Base-by-base conservation (phyloP, 805 yeast genomes). In the Dipodascopsis tothii region DNA sequence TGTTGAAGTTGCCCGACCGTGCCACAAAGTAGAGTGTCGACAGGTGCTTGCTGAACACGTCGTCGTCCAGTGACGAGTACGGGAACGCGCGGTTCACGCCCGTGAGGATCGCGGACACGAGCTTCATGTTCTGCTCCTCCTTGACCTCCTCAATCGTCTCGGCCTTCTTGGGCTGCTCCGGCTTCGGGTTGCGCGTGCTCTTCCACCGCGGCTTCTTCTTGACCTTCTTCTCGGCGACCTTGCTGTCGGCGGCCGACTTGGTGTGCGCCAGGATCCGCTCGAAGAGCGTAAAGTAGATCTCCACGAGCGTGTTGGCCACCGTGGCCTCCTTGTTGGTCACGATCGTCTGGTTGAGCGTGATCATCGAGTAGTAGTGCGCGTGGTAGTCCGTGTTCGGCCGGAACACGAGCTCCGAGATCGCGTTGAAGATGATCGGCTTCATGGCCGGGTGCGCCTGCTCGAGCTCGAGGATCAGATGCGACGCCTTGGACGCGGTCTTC, bases 1-100 rank as follows among this genome's bases (percentile, higher is more conserved):
- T 90, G 62, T 85, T 85, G 70, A 90, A 88, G 62, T 92, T 92
- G 21, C 95, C 78, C 16, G 95, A 81, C 63, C 90, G 96, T 3
- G 96, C 88, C 61, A 90, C 90, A 58, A 77, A 78, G 72, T 82
- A 92, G 44, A 92, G 68, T 0, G 94, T 81, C 59, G 85, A 81
- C 59, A 90, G 69, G 65, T 92, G 96, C 48, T 74, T 70, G 52
- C 78, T 76, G 41, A 68, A 66, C 59, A 81, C 85, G 4, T 76
- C 74, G 22, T 81, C 79, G 32, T 78, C 73, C 43, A 92, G 69
- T 51, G 78, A 73, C 2, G 95, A 79, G 61, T 84, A 92, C 43
- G 97, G 97, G 72, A 85, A 90, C 0, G 97, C 88, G 66, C 98
- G 83, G 62, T 92, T 92, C 46, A 92, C 75, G 55, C 98, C 98